Evolutionary conservation across 495 filamentous ascomycete genomes (phyloP).

Genomic region (Entonaema liquescens): DNA sequence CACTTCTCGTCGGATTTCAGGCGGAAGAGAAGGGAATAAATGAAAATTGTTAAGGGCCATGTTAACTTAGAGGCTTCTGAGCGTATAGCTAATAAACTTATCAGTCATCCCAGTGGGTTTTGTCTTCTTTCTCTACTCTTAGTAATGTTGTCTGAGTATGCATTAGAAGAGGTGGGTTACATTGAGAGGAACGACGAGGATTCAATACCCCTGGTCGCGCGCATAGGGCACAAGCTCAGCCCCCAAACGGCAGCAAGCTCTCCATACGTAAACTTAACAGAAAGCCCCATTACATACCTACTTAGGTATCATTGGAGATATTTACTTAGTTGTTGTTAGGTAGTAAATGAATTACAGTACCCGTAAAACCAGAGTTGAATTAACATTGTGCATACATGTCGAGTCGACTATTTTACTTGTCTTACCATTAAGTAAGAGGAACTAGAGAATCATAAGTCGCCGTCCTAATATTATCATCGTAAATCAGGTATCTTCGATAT

Average conservation of each 20-base stretch:
- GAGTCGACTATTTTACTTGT: too few relatives aligned
- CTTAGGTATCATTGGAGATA: too few relatives aligned
- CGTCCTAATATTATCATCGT: too few relatives aligned
- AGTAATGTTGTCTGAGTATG: neutral
- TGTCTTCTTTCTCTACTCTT: neutral
- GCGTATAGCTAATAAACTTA: neutral
- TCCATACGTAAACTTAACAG: too few relatives aligned
- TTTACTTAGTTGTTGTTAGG: too few relatives aligned
- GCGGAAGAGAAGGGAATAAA: constrained; percentile 17
- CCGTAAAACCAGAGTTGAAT: too few relatives aligned
- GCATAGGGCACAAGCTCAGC: neutral
- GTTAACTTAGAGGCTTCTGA: neutral
- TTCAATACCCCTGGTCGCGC: neutral
- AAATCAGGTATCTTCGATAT: too few relatives aligned
- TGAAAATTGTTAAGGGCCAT: constrained; percentile 1
- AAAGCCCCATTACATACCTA: too few relatives aligned
- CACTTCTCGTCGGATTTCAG: constrained; percentile 17
- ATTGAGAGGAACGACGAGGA: neutral
- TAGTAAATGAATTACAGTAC: too few relatives aligned
- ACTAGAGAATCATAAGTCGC: too few relatives aligned
- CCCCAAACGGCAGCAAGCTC: neutral
- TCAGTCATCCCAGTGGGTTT: neutral
- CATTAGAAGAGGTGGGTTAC: neutral
- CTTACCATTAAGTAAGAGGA: too few relatives aligned
- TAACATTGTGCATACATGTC: too few relatives aligned